These are phyloP conservation scores for Gossypium turneri DNA, from an alignment of 345 rosid species.

Conservation along the genomic window DNA sequence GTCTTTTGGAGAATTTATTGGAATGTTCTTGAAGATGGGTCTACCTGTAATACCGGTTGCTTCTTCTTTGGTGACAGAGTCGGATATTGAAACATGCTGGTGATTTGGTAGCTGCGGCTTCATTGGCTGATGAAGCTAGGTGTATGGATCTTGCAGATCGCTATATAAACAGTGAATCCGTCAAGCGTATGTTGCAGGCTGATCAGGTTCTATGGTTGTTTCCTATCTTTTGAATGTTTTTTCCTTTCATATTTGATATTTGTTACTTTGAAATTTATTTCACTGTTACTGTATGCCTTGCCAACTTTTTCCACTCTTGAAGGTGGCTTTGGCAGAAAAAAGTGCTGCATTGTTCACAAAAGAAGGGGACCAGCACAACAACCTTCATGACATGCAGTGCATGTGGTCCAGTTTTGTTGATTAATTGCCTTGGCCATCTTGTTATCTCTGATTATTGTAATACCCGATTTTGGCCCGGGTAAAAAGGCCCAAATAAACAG, in stretches of 20 bases:
- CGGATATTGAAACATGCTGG: slow-evolving; percentile 98
- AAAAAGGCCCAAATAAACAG: too few species aligned
- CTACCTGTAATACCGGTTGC: neutral
- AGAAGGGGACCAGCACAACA: slow-evolving; percentile 97
- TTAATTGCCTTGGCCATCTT: slow-evolving; percentile 17
- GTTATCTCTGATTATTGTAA: slow-evolving; percentile 9
- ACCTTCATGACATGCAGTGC: slow-evolving; percentile 99
- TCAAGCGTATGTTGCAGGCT: slow-evolving; percentile 97
- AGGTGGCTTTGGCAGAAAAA: slow-evolving; percentile 94
- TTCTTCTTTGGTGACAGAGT: slow-evolving; percentile 52
- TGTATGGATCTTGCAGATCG: slow-evolving; percentile 99
- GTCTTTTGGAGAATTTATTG: slow-evolving; percentile 4
- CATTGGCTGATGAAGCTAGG: slow-evolving; percentile 99
- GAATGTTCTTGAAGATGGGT: neutral
- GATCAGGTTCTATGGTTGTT: slow-evolving; percentile 66
- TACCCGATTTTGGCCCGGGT: too few species aligned
- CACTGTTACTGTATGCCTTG: neutral
- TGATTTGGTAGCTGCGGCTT: slow-evolving; percentile 82
- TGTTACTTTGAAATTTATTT: slow-evolving; percentile 4
- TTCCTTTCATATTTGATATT: neutral
- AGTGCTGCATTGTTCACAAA: slow-evolving; percentile 90
- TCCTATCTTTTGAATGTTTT: neutral
- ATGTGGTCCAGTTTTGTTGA: slow-evolving; percentile 67
- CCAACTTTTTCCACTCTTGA: slow-evolving; percentile 11
- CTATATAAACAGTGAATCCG: slow-evolving; percentile 90